phyloP scores from a whole-genome alignment of 106 monocot genomes.

The Allium cepa region DNA sequence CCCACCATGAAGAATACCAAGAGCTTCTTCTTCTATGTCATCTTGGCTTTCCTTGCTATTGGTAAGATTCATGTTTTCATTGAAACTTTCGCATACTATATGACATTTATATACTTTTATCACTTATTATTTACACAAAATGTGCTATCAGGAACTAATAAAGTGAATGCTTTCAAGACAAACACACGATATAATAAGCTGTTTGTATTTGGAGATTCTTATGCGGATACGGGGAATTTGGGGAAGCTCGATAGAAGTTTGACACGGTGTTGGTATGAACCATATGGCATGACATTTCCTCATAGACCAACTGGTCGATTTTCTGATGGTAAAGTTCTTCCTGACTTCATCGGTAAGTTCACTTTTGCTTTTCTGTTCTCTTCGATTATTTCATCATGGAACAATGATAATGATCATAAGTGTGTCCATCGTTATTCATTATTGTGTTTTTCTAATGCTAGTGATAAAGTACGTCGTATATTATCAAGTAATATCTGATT shows the following conservation, averaged over 20 bases:
- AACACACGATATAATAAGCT: background rate
- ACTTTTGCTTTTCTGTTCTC: background rate
- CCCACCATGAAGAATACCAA: background rate
- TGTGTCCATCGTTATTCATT: too few species aligned
- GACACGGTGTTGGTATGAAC: constrained; percentile 18
- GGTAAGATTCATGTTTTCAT: background rate
- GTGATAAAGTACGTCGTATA: too few species aligned
- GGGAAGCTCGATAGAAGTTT: constrained; percentile 18
- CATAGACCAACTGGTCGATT: constrained; percentile 27
- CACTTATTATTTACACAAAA: too few species aligned
- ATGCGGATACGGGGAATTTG: constrained; percentile 41
- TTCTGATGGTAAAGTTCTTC: constrained; percentile 36
- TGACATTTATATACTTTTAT: too few species aligned
- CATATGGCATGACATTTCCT: constrained; percentile 39
- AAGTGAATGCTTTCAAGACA: background rate
- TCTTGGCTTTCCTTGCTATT: background rate
- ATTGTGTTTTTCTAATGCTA: too few species aligned
- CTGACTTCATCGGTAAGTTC: constrained; percentile 28
- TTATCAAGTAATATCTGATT: too few species aligned
- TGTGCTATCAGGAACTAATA: too few species aligned
- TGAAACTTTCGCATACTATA: background rate
- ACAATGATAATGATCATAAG: too few species aligned
- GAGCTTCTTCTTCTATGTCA: background rate
- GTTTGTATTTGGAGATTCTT: constrained; percentile 49
- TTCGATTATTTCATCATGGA: background rate